These are phyloP conservation scores for Paratinospora sagittata DNA, from an alignment of 164 flowering plant species.

Conservation along the genomic window DNA sequence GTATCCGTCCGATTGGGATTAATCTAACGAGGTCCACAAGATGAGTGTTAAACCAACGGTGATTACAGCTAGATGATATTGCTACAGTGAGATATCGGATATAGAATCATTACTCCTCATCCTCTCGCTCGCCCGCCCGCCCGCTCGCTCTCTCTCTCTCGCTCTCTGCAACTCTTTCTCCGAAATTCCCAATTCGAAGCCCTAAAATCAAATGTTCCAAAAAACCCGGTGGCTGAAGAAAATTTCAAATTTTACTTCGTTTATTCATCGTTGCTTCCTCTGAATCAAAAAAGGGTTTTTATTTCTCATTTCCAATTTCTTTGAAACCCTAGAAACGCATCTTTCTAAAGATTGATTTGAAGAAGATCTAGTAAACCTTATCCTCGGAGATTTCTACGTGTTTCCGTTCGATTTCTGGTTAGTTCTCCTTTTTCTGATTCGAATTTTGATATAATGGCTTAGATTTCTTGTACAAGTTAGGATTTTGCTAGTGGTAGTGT, in stretches of 20 bases:
- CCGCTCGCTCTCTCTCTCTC: background rate
- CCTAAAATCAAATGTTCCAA: background rate
- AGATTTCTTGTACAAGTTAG: background rate
- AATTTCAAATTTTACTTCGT: background rate
- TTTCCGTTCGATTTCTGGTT: slow-evolving; percentile 8
- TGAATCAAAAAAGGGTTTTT: background rate
- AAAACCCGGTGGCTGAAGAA: background rate
- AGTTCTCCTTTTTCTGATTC: slow-evolving; percentile 7
- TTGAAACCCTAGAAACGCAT: background rate
- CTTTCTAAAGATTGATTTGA: background rate
- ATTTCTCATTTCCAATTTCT: background rate
- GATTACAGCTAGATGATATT: too few species aligned
- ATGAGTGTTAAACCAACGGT: too few species aligned
- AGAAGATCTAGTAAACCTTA: background rate
- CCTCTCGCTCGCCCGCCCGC: too few species aligned
- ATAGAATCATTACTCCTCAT: too few species aligned
- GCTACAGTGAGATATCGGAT: too few species aligned
- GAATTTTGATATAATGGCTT: slow-evolving; percentile 6
- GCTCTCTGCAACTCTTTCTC: background rate
- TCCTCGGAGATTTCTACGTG: background rate
- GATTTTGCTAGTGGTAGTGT: background rate
- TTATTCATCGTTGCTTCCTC: background rate
- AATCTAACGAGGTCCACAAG: too few species aligned
- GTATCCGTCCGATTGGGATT: too few species aligned
- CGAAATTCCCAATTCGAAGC: background rate